Conservation (phyloP, 176 grass and related monocot species). For the Bothriochloa decipiens region DNA sequence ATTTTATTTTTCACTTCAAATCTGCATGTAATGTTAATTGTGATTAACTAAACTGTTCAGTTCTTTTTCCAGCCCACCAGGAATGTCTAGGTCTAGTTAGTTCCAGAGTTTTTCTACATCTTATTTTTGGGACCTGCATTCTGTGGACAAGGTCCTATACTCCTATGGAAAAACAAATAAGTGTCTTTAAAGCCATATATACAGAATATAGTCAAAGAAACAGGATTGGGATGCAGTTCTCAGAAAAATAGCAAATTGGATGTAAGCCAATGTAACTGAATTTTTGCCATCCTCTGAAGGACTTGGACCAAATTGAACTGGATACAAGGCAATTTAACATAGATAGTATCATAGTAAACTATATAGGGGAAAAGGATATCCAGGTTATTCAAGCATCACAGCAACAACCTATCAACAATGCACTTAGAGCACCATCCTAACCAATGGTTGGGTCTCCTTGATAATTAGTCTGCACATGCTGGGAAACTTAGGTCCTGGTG, state of each 20-base stretch:
- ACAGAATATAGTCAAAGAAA: conserved; percentile 15
- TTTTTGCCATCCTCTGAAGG: not conserved
- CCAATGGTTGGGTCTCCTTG: not conserved
- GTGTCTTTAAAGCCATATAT: not conserved
- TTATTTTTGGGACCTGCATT: not conserved
- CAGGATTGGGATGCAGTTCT: not conserved
- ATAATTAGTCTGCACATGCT: conserved; percentile 15
- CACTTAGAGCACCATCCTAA: not conserved
- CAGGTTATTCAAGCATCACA: not conserved
- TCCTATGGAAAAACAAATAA: not conserved
- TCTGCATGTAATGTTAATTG: not conserved
- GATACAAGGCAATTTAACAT: not conserved
- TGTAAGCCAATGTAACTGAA: not conserved
- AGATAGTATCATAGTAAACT: conserved; percentile 20
- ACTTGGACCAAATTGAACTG: not conserved
- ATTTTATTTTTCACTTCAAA: not conserved
- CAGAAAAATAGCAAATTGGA: not conserved
- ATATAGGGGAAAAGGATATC: not conserved
- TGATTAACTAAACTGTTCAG: not conserved
- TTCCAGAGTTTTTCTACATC: not conserved
- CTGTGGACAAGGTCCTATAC: not conserved
- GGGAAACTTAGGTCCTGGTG: conserved; percentile 5
- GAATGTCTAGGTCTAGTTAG: not conserved
- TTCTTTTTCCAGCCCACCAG: not conserved
- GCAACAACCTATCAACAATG: not conserved